A percentile compares a stretch with the other conserved stretches of the same genome.
These are phyloP conservation scores for Holtermanniella nyarrowii DNA, from an alignment of 768 basidiomycete genomes.

Conservation along the genomic window DNA sequence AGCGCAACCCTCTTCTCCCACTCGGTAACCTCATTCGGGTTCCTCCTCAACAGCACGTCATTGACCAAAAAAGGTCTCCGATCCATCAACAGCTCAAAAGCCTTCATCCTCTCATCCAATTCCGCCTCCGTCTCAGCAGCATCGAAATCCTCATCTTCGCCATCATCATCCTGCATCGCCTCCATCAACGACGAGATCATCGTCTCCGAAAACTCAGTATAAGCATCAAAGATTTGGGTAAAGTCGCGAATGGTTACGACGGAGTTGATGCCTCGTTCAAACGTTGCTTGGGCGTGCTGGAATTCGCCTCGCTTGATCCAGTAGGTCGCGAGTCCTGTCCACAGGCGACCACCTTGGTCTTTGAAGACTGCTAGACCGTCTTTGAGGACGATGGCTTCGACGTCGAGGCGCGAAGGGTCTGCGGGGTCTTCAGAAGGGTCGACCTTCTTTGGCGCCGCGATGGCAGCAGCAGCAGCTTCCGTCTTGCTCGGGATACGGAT, in stretches of 20 bases:
- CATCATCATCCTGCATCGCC: constrained; percentile 64
- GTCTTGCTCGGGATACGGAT: constrained; percentile 64
- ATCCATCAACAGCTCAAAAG: constrained; percentile 90
- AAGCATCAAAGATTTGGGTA: constrained; percentile 93
- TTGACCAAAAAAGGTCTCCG: constrained; percentile 91
- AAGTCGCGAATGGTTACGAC: constrained; percentile 95
- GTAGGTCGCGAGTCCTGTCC: constrained; percentile 93
- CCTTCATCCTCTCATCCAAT: constrained; percentile 76
- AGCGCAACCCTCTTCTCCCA: constrained; percentile 97
- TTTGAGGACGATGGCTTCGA: constrained; percentile 70
- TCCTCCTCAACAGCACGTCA: constrained; percentile 81
- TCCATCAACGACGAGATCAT: constrained; percentile 85
- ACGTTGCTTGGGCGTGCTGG: constrained; percentile 71
- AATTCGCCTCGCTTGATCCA: constrained; percentile 98
- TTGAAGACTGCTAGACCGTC: constrained; percentile 85
- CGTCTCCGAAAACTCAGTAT: constrained; percentile 85
- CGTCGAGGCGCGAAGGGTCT: constrained; percentile 61
- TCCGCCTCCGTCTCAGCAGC: constrained; percentile 59
- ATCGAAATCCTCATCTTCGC: constrained; percentile 64
- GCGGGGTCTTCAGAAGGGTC: constrained; percentile 76
- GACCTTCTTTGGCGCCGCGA: constrained; percentile 41
- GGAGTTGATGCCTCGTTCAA: constrained; percentile 70
- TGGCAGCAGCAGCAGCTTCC: constrained; percentile 42
- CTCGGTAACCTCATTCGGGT: constrained; percentile 96
- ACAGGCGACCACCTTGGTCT: constrained; percentile 91